These are phyloP conservation scores for Psophocarpus tetragonolobus DNA, from an alignment of 306 rosid genomes.

Conservation along the genomic window DNA sequence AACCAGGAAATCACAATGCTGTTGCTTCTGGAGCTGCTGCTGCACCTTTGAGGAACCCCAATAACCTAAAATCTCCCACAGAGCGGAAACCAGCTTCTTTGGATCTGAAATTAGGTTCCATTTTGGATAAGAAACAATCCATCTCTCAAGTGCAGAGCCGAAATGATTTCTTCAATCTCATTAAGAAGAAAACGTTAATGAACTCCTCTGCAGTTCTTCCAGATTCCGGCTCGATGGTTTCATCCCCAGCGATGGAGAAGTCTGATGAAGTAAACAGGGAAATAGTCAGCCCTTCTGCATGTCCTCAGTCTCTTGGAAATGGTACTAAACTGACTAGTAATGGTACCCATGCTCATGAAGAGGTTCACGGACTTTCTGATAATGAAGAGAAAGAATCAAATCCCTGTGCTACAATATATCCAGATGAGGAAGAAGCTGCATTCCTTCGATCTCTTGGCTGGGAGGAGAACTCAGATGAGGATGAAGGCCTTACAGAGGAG, in stretches of 20 bases:
- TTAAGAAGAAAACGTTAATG: conserved; percentile 71
- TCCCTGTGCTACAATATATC: conserved; percentile 53
- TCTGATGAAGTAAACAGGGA: conserved; percentile 61
- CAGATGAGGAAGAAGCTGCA: conserved; percentile 92
- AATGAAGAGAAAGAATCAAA: conserved; percentile 44
- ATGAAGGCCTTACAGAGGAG: conserved; percentile 93
- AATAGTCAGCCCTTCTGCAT: conserved; percentile 46
- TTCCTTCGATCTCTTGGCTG: conserved; percentile 98
- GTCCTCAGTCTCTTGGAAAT: conserved; percentile 55
- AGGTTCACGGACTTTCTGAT: conserved; percentile 45
- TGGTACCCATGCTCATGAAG: conserved; percentile 57
- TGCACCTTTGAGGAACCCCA: conserved; percentile 69
- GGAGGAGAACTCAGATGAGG: conserved; percentile 90
- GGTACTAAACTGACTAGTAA: conserved; percentile 59
- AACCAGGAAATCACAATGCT: conserved; percentile 60
- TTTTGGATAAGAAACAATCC: conserved; percentile 80
- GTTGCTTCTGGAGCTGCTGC: conserved; percentile 62
- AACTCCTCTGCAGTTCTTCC: conserved; percentile 56
- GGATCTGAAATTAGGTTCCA: conserved; percentile 72
- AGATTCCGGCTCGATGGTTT: conserved; percentile 50
- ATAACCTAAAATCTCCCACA: conserved; percentile 47
- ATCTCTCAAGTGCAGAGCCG: conserved; percentile 88
- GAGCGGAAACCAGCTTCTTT: conserved; percentile 67
- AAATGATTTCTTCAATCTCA: conserved; percentile 85
- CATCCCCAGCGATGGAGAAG: conserved; percentile 60